A percentile compares a stretch with the other conserved stretches of the same genome.
These are phyloP conservation scores for Fomitopsis schrenkii DNA, from an alignment of 1,284 basidiomycete species.

Conservation along the genomic window DNA sequence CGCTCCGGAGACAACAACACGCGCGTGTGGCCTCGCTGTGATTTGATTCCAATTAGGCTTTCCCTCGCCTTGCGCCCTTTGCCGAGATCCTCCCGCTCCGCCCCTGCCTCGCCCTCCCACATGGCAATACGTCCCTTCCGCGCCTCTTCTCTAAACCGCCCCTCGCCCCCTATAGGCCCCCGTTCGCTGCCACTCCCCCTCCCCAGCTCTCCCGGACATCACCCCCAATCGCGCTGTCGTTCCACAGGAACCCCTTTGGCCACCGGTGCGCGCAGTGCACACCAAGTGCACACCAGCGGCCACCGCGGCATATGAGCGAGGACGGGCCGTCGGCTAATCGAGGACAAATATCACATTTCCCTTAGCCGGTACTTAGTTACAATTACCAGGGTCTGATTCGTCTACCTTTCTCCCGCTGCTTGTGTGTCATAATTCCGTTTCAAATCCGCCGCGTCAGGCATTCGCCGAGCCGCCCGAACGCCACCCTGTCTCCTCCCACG, in stretches of 20 bases:
- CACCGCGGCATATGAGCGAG: background rate
- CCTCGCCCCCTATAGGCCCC: background rate
- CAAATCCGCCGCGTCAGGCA: background rate
- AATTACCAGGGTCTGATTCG: slow-evolving; percentile 1
- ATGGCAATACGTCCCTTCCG: background rate
- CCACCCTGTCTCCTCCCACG: slow-evolving; percentile 1
- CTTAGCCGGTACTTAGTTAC: background rate
- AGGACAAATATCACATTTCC: background rate
- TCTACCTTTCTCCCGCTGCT: background rate
- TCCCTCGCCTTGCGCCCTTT: background rate
- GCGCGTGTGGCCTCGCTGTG: background rate
- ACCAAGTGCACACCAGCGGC: background rate
- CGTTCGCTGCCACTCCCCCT: background rate
- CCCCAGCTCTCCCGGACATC: background rate
- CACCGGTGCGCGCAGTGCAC: background rate
- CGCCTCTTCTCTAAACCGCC: background rate
- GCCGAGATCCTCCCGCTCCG: background rate
- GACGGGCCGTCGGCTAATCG: slow-evolving; percentile 1
- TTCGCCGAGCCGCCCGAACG: background rate
- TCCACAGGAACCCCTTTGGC: background rate
- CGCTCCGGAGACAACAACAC: background rate
- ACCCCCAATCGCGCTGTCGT: background rate
- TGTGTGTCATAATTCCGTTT: background rate
- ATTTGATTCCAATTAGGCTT: slow-evolving; percentile 7
- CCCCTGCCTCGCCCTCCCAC: background rate